phyloP scores from a whole-genome alignment of 169 alveolate species.

The Babesia bigemina region DNA sequence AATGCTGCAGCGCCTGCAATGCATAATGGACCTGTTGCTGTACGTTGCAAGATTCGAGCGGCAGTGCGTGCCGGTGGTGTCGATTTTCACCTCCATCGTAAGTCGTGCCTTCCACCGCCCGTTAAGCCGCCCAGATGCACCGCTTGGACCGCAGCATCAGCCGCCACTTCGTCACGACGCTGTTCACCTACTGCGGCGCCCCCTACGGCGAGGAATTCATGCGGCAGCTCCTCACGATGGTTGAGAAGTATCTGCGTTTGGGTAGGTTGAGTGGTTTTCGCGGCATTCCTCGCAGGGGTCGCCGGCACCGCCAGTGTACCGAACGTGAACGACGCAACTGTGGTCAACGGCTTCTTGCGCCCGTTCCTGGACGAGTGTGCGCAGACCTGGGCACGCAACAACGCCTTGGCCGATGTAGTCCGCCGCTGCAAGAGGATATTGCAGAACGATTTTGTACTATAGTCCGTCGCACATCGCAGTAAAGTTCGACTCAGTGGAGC shows the following conservation, averaged over 20 bases:
- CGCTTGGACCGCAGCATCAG: conserved; percentile 62
- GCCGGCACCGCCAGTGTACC: conserved; percentile 24
- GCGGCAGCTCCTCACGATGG: conserved; percentile 21
- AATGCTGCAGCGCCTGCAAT: conserved; percentile 44
- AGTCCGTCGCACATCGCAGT: background rate
- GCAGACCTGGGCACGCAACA: conserved; percentile 33
- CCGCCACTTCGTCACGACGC: conserved; percentile 46
- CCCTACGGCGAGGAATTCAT: conserved; percentile 53
- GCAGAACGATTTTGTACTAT: conserved; percentile 1
- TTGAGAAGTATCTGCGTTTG: conserved; percentile 41
- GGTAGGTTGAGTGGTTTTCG: conserved; percentile 24
- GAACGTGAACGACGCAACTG: conserved; percentile 36
- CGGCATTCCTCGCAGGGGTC: conserved; percentile 12
- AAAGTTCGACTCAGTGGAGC: too few species aligned
- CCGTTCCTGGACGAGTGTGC: conserved; percentile 60
- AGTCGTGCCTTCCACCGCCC: background rate
- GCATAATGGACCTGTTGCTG: conserved; percentile 61
- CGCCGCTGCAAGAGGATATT: conserved; percentile 30
- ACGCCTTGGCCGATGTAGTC: conserved; percentile 35
- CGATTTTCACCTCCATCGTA: conserved; percentile 59
- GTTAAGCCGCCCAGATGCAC: conserved; percentile 32
- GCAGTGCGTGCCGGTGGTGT: conserved; percentile 47
- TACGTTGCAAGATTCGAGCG: conserved; percentile 62
- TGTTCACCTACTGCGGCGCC: conserved; percentile 64
- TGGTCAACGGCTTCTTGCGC: conserved; percentile 29